phyloP scores from a whole-genome alignment of 2,329 filamentous ascomycete genomes.

The Aureobasidium mangrovei region DNA sequence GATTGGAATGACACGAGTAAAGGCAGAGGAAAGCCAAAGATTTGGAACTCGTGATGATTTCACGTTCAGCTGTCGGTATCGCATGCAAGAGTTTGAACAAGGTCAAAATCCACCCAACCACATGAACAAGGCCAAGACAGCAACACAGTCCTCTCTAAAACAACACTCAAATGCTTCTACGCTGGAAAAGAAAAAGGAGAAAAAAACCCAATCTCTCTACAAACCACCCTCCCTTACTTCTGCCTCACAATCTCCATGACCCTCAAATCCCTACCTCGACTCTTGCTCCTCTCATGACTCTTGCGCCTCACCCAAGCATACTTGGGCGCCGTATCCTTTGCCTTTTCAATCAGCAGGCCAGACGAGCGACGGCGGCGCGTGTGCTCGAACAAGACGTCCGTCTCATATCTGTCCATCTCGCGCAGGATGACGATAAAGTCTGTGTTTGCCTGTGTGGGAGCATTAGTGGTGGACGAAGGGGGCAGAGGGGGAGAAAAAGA shows the following conservation, averaged over 20 bases:
- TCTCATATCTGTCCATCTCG: constrained; percentile 41
- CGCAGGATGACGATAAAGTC: constrained; percentile 43
- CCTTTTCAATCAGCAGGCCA: not conserved
- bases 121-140: no score
- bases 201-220: no score
- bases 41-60: no score
- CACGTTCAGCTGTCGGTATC: no score
- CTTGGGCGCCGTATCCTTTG: constrained; percentile 1
- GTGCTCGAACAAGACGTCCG: constrained; percentile 43
- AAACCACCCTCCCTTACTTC: not conserved
- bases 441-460: constrained; percentile 29
- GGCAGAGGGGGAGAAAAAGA: constrained; percentile 9
- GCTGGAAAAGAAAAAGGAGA: no score
- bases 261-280: constrained; percentile 5
- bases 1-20: no score
- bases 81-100: no score
- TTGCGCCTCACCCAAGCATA: constrained; percentile 3
- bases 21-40: no score
- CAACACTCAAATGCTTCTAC: no score
- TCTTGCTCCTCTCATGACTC: constrained; percentile 4
- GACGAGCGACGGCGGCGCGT: constrained; percentile 34
- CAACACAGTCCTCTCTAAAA: no score
- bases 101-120: no score
- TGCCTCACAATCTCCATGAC: constrained; percentile 7
- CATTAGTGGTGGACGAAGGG: not conserved